Evolutionary conservation across 495 filamentous ascomycete species (phyloP).

Genomic region (Penicillium cataractarum): DNA sequence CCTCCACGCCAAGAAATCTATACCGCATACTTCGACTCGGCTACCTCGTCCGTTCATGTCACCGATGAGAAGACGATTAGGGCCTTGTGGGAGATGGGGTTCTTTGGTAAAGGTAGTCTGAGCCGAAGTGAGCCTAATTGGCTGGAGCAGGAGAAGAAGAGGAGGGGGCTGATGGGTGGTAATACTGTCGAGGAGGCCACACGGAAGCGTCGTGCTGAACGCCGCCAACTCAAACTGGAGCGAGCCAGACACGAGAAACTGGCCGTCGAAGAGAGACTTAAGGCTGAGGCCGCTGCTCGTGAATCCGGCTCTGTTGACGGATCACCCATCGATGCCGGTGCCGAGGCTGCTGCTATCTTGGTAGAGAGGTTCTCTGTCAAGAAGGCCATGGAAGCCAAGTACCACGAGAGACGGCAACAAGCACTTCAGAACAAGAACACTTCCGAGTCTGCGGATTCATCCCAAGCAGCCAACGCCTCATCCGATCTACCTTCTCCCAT

Average conservation of each 20-base stretch:
- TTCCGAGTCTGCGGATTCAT: constrained; percentile 5
- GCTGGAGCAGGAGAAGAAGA: constrained; percentile 79
- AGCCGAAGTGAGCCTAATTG: constrained; percentile 94
- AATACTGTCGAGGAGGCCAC: constrained; percentile 79
- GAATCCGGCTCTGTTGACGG: constrained; percentile 24
- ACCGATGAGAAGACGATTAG: constrained; percentile 73
- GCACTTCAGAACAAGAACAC: constrained; percentile 23
- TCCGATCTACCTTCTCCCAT: constrained; percentile 66
- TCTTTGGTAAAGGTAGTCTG: constrained; percentile 91
- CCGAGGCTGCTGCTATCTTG: background rate
- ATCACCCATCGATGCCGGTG: background rate
- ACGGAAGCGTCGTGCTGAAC: constrained; percentile 73
- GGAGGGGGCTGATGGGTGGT: constrained; percentile 62
- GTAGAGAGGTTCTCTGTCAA: constrained; percentile 46
- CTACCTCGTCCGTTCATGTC: constrained; percentile 83
- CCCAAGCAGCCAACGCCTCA: constrained; percentile 48
- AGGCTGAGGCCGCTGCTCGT: constrained; percentile 58
- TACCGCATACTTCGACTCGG: constrained; percentile 72
- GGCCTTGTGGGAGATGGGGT: constrained; percentile 91
- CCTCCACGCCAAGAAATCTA: constrained; percentile 74
- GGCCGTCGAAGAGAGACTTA: constrained; percentile 71
- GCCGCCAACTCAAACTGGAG: constrained; percentile 83
- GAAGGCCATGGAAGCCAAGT: constrained; percentile 44
- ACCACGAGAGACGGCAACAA: constrained; percentile 31
- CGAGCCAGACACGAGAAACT: constrained; percentile 83